Percentiles rank a stretch among this genome's conserved stretches.
Evolutionary conservation across 2,329 filamentous ascomycete species (phyloP).

Genomic region (Madurella fahalii): DNA sequence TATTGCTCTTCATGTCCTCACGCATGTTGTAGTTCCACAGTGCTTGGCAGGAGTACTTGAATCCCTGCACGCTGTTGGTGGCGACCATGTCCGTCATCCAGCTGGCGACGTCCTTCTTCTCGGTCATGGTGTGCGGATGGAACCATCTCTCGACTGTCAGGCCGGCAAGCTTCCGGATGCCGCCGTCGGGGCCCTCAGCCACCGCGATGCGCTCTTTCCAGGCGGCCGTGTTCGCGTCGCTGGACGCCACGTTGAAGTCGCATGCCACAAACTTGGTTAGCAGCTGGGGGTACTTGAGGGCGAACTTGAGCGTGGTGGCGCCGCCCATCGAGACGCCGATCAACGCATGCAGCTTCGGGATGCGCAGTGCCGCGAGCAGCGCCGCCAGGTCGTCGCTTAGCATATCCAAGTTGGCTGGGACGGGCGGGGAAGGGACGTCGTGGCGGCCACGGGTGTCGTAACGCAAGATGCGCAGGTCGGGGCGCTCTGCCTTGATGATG

Average conservation of each 20-base stretch:
- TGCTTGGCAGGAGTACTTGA: conserved; percentile 63
- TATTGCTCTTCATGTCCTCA: conserved; percentile 48
- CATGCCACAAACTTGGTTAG: conserved; percentile 64
- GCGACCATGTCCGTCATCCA: conserved; percentile 66
- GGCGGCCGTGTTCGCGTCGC: conserved; percentile 68
- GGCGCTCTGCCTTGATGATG: conserved; percentile 55
- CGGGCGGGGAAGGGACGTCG: conserved; percentile 42
- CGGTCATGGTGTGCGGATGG: conserved; percentile 49
- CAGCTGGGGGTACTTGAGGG: conserved; percentile 59
- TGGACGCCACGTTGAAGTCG: conserved; percentile 72
- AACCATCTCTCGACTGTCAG: conserved; percentile 77
- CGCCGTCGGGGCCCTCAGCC: conserved; percentile 53
- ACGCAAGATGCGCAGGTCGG: conserved; percentile 67
- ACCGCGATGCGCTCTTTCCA: conserved; percentile 74
- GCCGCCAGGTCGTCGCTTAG: conserved; percentile 64
- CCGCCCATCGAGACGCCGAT: conserved; percentile 80
- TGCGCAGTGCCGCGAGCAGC: conserved; percentile 65
- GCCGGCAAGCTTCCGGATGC: conserved; percentile 63
- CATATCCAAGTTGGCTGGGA: conserved; percentile 57
- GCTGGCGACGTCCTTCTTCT: conserved; percentile 44
- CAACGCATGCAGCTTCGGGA: conserved; percentile 61
- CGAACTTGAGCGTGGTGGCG: conserved; percentile 69
- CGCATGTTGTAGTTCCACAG: conserved; percentile 69
- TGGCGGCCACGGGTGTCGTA: conserved; percentile 72
- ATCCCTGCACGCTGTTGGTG: conserved; percentile 65